Conservation (phyloP, 2,329 filamentous ascomycete genomes). For the Aureobasidium subglaciale region DNA sequence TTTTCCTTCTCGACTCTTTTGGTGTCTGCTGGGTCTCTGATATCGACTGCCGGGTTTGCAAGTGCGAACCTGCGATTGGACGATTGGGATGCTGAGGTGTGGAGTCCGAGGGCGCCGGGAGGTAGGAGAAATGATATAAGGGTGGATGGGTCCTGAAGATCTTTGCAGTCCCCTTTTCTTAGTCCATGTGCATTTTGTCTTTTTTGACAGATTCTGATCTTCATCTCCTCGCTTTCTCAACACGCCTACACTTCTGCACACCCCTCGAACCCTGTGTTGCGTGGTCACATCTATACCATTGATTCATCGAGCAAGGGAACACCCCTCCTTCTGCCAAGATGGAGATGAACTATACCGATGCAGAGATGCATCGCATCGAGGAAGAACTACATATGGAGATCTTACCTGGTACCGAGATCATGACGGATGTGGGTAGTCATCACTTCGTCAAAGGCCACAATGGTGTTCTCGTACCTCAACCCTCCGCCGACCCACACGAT, state of each 20-base stretch:
- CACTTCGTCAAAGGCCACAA: conserved; percentile 54
- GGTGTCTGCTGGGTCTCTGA: too few species aligned
- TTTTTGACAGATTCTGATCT: neutral
- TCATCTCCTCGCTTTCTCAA: neutral
- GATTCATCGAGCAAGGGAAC: neutral
- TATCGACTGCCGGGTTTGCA: neutral
- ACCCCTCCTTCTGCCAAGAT: conserved; percentile 25
- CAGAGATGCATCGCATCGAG: conserved; percentile 43
- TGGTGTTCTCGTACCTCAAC: conserved; percentile 46
- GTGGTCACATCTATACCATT: neutral
- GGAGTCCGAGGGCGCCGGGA: neutral
- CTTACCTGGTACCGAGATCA: conserved; percentile 53
- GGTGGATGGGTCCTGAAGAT: neutral
- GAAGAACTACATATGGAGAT: conserved; percentile 48
- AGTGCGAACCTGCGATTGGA: neutral
- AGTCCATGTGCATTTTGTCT: neutral
- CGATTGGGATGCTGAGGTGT: neutral
- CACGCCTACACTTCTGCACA: neutral
- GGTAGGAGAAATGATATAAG: neutral
- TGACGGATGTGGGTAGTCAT: conserved; percentile 54
- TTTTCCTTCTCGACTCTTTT: neutral
- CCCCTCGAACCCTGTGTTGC: neutral
- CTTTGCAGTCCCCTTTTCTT: neutral
- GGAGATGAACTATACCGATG: conserved; percentile 39
- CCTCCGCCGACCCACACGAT: conserved; percentile 39